Conservation (phyloP, 78 protist species). For the Emiliania huxleyi region DNA sequence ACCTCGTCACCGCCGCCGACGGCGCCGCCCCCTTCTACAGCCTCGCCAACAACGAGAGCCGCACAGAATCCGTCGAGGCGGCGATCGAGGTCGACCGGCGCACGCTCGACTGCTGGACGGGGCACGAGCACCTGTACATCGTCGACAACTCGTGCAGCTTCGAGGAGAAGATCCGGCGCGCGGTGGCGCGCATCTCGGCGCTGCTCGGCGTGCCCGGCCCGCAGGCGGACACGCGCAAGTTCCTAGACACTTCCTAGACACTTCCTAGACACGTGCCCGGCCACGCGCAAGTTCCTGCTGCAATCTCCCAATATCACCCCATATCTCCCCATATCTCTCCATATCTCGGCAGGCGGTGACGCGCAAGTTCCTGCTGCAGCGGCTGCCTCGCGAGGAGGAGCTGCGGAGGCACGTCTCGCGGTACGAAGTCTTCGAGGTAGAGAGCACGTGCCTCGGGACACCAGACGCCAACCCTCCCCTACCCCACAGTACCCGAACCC, state of each 20-base stretch:
- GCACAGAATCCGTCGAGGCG: neutral
- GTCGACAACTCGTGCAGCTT: neutral
- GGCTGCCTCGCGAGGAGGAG: neutral
- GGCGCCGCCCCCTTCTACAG: conserved; percentile 50
- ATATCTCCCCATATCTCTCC: too few species aligned
- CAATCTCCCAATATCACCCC: too few species aligned
- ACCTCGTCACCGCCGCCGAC: conserved; percentile 50
- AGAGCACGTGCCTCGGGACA: neutral
- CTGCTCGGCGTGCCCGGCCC: neutral
- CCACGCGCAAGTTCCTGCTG: too few species aligned
- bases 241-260: too few species aligned
- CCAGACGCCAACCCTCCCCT: too few species aligned
- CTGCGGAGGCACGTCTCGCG: neutral
- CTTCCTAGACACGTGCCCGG: too few species aligned
- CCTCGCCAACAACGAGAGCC: neutral
- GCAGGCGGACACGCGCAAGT: neutral
- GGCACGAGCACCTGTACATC: neutral
- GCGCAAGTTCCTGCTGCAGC: neutral
- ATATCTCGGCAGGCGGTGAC: too few species aligned
- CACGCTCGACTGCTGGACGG: neutral
- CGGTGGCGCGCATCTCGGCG: neutral
- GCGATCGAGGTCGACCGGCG: neutral
- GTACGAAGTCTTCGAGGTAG: neutral
- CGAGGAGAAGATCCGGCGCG: neutral
- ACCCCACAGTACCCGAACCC: too few species aligned